These are phyloP conservation scores for Fraxinus greggii DNA, from an alignment of 305 asterid species.

Conservation along the genomic window DNA sequence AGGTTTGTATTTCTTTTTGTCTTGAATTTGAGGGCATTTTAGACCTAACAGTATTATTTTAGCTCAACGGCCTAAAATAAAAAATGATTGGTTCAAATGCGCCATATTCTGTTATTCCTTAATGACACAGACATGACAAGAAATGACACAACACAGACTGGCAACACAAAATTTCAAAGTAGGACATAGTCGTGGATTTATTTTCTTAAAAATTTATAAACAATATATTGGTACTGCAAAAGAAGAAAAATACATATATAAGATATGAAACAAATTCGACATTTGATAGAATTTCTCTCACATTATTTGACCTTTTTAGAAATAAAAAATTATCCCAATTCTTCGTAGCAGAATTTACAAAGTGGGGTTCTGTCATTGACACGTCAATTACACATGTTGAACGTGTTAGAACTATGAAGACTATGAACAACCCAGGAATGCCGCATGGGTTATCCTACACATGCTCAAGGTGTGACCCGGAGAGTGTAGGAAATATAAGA, in stretches of 20 bases:
- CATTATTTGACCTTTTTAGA: neutral
- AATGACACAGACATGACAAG: neutral
- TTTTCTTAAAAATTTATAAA: too few relatives aligned
- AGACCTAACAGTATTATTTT: neutral
- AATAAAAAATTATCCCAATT: neutral
- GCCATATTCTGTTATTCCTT: neutral
- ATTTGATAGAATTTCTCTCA: neutral
- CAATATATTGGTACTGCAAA: neutral
- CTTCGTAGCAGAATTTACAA: neutral
- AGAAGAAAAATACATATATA: neutral
- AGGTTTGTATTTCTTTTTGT: neutral
- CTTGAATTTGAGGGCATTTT: neutral
- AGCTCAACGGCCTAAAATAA: neutral
- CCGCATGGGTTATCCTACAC: neutral
- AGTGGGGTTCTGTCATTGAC: neutral
- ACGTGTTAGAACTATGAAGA: neutral
- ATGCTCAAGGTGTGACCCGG: neutral
- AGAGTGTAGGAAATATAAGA: neutral
- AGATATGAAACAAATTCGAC: neutral
- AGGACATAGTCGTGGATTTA: neutral
- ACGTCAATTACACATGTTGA: neutral
- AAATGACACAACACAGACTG: neutral
- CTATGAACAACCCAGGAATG: neutral
- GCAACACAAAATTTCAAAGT: neutral
- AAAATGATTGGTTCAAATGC: neutral